phyloP scores from a whole-genome alignment of 192 early-diverging fungal species.

The Linnemannia elongata region DNA sequence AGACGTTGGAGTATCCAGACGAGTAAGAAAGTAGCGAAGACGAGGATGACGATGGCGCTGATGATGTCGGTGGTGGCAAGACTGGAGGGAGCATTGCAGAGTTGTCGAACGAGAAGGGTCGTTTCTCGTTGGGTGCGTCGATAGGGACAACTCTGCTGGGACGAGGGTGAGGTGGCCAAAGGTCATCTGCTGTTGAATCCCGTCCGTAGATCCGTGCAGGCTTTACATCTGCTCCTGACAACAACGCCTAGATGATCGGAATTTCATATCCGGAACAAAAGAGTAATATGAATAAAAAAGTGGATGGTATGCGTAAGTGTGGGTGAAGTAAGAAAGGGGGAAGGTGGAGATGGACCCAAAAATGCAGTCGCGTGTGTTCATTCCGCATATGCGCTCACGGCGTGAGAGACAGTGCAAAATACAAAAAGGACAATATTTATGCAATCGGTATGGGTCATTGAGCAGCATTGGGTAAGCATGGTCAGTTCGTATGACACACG shows the following conservation, averaged over 20 bases:
- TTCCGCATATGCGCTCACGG: slow-evolving; percentile 1
- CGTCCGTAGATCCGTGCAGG: slow-evolving; percentile 35
- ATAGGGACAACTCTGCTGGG: slow-evolving; percentile 25
- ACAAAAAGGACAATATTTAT: neutral
- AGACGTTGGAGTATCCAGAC: slow-evolving; percentile 19
- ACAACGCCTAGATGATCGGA: slow-evolving; percentile 28
- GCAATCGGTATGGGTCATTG: slow-evolving; percentile 1
- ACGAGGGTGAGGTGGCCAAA: slow-evolving; percentile 25
- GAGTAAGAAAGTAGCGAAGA: slow-evolving; percentile 9
- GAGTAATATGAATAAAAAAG: neutral
- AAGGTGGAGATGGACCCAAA: neutral
- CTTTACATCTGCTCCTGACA: slow-evolving; percentile 28
- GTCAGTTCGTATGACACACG: slow-evolving; percentile 7
- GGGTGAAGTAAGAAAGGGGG: neutral
- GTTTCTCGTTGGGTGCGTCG: slow-evolving; percentile 36
- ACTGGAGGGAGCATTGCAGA: slow-evolving; percentile 25
- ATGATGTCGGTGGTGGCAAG: slow-evolving; percentile 9
- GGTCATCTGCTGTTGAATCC: slow-evolving; percentile 42
- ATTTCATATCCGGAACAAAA: neutral
- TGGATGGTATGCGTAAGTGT: neutral
- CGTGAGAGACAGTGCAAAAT: neutral
- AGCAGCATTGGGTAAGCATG: slow-evolving; percentile 14
- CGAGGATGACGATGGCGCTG: neutral
- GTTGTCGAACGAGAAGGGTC: slow-evolving; percentile 16
- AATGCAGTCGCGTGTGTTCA: slow-evolving; percentile 9